phyloP scores from a whole-genome alignment of 73 alveolate species.

The Effrenium voratum region DNA sequence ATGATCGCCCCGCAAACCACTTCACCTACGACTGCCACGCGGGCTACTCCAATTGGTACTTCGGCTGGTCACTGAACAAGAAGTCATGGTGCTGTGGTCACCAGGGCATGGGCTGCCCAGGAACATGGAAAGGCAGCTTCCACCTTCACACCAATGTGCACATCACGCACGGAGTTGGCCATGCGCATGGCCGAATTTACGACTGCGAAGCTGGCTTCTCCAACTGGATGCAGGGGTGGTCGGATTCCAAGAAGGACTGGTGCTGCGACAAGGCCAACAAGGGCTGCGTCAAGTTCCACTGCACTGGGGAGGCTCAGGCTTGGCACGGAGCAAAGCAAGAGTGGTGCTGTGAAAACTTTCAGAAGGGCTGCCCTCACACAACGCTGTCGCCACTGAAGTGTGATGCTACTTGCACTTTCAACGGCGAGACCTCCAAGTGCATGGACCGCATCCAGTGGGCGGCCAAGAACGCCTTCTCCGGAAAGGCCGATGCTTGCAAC shows the following conservation, averaged over 20 bases:
- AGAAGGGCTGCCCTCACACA: constrained; percentile 81
- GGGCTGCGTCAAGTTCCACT: constrained; percentile 74
- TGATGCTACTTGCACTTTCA: constrained; percentile 49
- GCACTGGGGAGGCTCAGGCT: background rate
- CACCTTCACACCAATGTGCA: constrained; percentile 33
- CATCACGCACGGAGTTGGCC: constrained; percentile 28
- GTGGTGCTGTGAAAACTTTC: constrained; percentile 76
- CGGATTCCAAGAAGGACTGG: constrained; percentile 91
- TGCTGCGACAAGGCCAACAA: constrained; percentile 7
- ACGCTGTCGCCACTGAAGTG: constrained; percentile 50
- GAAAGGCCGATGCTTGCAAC: constrained; percentile 36
- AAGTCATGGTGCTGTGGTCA: constrained; percentile 65
- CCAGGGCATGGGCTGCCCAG: constrained; percentile 59
- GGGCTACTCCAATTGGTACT: constrained; percentile 70
- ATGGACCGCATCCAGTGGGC: constrained; percentile 68
- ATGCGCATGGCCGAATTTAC: background rate
- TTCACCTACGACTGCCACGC: constrained; percentile 46
- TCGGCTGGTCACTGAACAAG: constrained; percentile 70
- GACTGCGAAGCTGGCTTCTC: constrained; percentile 86
- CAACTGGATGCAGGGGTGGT: constrained; percentile 89
- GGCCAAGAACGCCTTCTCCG: constrained; percentile 46
- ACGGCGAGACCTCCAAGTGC: constrained; percentile 65
- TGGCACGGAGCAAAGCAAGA: constrained; percentile 26
- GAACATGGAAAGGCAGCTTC: constrained; percentile 76
- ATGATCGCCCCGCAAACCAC: background rate